Evolutionary conservation across 257 asterid genomes (phyloP).

Genomic region (Capsicum baccatum): DNA sequence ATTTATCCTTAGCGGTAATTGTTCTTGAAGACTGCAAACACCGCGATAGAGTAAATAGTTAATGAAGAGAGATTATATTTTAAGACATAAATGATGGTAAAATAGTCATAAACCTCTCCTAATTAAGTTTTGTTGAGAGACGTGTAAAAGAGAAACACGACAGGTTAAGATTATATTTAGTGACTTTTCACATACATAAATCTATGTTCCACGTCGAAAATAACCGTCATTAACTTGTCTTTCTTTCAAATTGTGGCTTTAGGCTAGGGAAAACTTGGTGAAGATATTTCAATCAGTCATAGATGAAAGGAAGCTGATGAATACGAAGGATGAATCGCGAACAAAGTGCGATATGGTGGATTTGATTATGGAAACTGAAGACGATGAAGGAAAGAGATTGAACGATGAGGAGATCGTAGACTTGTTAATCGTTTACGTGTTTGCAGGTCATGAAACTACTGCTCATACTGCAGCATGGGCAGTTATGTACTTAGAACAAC

Average conservation of each 20-base stretch:
- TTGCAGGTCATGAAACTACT: slow-evolving; percentile 29
- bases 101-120: background rate
- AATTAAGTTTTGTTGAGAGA: background rate
- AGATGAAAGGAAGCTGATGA: slow-evolving; percentile 6
- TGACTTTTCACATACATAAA: background rate
- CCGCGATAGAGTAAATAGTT: background rate
- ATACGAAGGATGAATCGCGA: background rate
- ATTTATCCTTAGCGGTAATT: background rate
- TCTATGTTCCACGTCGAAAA: background rate
- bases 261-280: slow-evolving; percentile 24
- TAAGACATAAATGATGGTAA: background rate
- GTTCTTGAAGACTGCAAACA: background rate
- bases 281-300: slow-evolving; percentile 24
- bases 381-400: slow-evolving; percentile 11
- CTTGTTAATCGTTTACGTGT: slow-evolving; percentile 1
- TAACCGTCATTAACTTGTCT: background rate
- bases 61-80: background rate
- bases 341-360: slow-evolving; percentile 26
- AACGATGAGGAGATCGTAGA: slow-evolving; percentile 32
- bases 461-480: slow-evolving; percentile 29
- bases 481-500: slow-evolving; percentile 1
- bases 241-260: background rate
- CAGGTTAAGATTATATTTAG: background rate
- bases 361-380: slow-evolving; percentile 10
- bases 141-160: background rate